phyloP scores from a whole-genome alignment of 257 asterid genomes.

The Forsythia viridissima region DNA sequence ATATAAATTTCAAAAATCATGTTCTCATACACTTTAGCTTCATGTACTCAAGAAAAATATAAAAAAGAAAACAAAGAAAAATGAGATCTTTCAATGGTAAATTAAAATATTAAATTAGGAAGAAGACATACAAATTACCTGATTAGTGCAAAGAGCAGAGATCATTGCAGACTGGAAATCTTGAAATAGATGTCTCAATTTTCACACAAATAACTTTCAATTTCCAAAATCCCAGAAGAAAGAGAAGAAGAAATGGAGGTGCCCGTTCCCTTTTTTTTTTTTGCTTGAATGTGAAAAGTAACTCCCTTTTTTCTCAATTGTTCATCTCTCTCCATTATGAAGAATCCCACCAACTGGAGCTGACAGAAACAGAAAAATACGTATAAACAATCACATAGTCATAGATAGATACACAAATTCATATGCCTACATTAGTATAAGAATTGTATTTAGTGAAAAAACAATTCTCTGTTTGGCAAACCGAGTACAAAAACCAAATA shows the following conservation, averaged over 20 bases:
- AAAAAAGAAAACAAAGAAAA: not conserved
- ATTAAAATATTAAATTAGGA: not conserved
- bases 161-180: slow-evolving; percentile 18
- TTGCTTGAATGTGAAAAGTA: not conserved
- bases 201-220: slow-evolving; percentile 13
- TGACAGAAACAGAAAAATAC: not conserved
- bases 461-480: not conserved
- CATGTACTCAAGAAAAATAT: not conserved
- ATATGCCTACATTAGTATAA: slow-evolving; percentile 26
- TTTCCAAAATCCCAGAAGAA: slow-evolving; percentile 21
- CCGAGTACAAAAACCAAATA: no score
- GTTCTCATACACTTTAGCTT: not conserved
- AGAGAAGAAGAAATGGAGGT: slow-evolving; percentile 22
- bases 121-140: slow-evolving; percentile 29
- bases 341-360: slow-evolving; percentile 38
- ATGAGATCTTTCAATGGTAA: not conserved
- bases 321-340: slow-evolving; percentile 23
- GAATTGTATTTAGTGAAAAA: slow-evolving; percentile 18
- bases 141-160: slow-evolving; percentile 17
- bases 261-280: not conserved
- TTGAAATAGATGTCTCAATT: slow-evolving; percentile 18
- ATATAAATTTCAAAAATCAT: not conserved
- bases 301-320: not conserved
- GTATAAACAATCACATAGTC: slow-evolving; percentile 1
- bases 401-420: slow-evolving; percentile 22